phyloP scores from a whole-genome alignment of 2,329 filamentous ascomycete genomes.

The Aspergillus costaricaensis region DNA sequence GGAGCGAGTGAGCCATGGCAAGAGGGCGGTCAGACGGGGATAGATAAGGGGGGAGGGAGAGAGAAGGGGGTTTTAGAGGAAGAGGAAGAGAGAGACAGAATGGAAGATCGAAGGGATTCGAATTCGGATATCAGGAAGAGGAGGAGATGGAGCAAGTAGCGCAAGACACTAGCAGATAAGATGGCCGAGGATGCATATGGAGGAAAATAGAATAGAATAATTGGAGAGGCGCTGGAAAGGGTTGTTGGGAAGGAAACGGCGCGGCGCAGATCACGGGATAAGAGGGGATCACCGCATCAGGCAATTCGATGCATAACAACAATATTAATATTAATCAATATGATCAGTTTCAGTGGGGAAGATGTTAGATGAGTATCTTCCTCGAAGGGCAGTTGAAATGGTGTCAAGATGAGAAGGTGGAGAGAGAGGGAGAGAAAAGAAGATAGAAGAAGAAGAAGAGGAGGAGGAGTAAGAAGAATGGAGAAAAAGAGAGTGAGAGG shows the following conservation, averaged over 20 bases:
- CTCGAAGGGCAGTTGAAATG: too few relatives aligned
- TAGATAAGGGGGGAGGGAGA: not conserved
- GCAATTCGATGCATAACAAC: not conserved
- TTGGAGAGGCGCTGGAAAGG: not conserved
- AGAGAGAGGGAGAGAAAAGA: too few relatives aligned
- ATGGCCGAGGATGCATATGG: not conserved
- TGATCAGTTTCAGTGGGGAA: too few relatives aligned
- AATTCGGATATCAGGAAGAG: slow-evolving; percentile 10
- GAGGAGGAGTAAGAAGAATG: not conserved
- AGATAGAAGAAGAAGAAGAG: too few relatives aligned
- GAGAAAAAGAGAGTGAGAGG: not conserved
- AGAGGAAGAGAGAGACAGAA: not conserved
- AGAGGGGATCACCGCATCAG: not conserved
- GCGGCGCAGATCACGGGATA: slow-evolving; percentile 4
- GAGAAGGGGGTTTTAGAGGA: not conserved
- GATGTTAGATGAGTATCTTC: too few relatives aligned
- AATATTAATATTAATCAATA: not conserved
- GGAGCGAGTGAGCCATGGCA: slow-evolving; percentile 19
- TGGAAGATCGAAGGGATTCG: not conserved
- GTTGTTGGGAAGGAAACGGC: not conserved
- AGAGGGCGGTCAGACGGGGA: not conserved
- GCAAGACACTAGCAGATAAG: slow-evolving; percentile 1
- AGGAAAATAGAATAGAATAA: not conserved
- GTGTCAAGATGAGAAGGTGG: too few relatives aligned
- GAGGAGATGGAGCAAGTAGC: not conserved